These are phyloP conservation scores for Colletotrichum higginsianum DNA, from an alignment of 2,329 filamentous ascomycete species.

Conservation along the genomic window DNA sequence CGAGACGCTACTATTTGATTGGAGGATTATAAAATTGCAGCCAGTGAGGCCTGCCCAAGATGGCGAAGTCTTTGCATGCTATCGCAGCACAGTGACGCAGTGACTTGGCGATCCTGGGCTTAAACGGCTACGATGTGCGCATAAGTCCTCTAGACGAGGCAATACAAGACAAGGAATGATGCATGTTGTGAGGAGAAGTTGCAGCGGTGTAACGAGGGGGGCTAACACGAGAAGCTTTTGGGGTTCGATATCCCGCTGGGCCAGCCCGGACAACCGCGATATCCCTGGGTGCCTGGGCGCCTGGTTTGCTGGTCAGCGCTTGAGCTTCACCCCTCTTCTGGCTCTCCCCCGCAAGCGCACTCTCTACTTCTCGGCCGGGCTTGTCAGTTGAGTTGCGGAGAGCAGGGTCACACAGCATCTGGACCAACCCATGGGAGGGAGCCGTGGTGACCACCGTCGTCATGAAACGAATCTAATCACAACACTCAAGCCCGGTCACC, in stretches of 20 bases:
- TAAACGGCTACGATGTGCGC: slow-evolving; percentile 22
- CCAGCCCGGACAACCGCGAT: neutral
- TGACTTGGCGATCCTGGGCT: slow-evolving; percentile 6
- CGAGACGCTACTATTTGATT: no score
- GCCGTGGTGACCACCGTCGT: neutral
- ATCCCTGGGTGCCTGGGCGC: no score
- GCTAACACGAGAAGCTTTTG: neutral
- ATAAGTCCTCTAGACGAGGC: neutral
- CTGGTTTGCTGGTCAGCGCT: neutral
- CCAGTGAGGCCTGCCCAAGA: neutral
- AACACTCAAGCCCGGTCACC: slow-evolving; percentile 5
- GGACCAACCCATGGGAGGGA: neutral
- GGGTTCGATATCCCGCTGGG: neutral
- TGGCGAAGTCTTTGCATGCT: neutral
- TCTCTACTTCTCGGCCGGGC: neutral
- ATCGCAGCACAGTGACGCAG: slow-evolving; percentile 23
- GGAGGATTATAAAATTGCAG: no score
- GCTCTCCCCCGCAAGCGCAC: neutral
- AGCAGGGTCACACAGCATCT: no score
- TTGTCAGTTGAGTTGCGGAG: neutral
- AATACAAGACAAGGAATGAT: slow-evolving; percentile 9
- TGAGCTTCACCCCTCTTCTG: neutral
- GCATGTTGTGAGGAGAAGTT: slow-evolving; percentile 18
- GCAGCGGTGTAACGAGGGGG: slow-evolving; percentile 10
- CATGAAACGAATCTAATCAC: slow-evolving; percentile 25